Evolutionary conservation across 2,329 filamentous ascomycete species (phyloP), one percentile per base, ranked within the genome.

Genomic region (Apiospora koreana): DNA sequence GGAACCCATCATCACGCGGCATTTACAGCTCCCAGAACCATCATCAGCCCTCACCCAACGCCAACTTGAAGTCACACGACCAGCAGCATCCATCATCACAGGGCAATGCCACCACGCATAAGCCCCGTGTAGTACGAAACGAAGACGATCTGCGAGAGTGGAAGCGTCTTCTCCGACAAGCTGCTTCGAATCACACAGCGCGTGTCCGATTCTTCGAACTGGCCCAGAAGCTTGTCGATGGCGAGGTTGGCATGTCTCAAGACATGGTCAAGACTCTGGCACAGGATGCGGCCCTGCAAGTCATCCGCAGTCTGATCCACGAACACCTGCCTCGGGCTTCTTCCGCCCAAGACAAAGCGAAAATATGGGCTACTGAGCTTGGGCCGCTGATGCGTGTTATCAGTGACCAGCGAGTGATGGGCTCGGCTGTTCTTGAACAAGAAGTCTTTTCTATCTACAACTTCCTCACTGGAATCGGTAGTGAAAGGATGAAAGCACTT

Each of bases 81-180:
- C 41, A 43, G 9, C 41, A 16, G 14, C 48, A 54, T 2, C 28
- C 50, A 21, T n/a, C 23, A 21, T 14, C 16, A 6, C 50, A 31
- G 14, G 50, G 25, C 50, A 54, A 21, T 21, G 14, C 1, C 50
- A 54, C 1, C 50, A 8, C 14, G 10, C 50, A 6, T 3, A 31
- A 54, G 12, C 50, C 16, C 8, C 50, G 31, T 10, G 28, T 35
- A 4, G 7, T 35, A 3, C 28, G 8, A 1, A 58, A n/a, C 4
- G 80, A 2, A 88, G 78, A 0, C 84, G 84, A 69, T 85, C 83
- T 42, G 85, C 82, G 73, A 87, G 88, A 2, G 82, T 82, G 6
- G 81, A 73, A 71, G 46, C 69, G 65, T 14, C 69, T 74, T 42
- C 68, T 75, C 16, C 66, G 65, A 7, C 73, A 72, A 65, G 68